phyloP scores from a whole-genome alignment of 179 eudicot species.

The Beta lomatogona region DNA sequence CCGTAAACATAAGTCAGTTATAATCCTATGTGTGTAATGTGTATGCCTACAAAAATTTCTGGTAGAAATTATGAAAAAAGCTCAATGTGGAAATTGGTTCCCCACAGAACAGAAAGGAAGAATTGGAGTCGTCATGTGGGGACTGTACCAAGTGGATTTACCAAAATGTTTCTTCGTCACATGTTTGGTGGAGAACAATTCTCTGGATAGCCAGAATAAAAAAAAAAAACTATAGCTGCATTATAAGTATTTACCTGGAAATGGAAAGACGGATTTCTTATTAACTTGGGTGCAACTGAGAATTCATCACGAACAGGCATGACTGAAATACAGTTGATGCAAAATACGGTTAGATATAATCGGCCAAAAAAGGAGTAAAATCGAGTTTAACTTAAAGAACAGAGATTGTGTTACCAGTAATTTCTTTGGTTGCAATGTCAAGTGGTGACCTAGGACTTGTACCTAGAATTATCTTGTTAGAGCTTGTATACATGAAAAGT shows the following conservation, averaged over 20 bases:
- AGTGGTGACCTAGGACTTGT: slow-evolving; percentile 30
- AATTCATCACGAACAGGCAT: slow-evolving; percentile 44
- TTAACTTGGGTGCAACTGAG: slow-evolving; percentile 38
- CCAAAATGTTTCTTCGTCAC: too few species aligned
- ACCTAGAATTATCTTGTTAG: slow-evolving; percentile 37
- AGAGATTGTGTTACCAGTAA: background rate
- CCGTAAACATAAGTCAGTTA: background rate
- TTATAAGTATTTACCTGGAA: slow-evolving; percentile 42
- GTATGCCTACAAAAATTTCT: background rate
- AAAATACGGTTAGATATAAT: background rate
- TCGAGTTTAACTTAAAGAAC: background rate
- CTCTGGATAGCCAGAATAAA: background rate
- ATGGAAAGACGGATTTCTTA: slow-evolving; percentile 43
- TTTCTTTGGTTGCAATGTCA: slow-evolving; percentile 23
- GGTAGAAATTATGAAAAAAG: background rate
- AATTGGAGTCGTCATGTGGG: too few species aligned
- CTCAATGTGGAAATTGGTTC: too few species aligned
- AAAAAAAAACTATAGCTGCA: background rate
- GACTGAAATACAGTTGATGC: slow-evolving; percentile 22
- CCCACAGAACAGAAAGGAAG: too few species aligned
- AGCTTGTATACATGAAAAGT: slow-evolving; percentile 60
- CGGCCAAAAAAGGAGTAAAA: background rate
- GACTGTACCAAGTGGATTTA: too few species aligned
- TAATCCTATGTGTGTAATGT: too few species aligned
- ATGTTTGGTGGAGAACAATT: too few species aligned